Evolutionary conservation across 2,329 filamentous ascomycete species (phyloP).

Genomic region (Cladorrhinum sp.): DNA sequence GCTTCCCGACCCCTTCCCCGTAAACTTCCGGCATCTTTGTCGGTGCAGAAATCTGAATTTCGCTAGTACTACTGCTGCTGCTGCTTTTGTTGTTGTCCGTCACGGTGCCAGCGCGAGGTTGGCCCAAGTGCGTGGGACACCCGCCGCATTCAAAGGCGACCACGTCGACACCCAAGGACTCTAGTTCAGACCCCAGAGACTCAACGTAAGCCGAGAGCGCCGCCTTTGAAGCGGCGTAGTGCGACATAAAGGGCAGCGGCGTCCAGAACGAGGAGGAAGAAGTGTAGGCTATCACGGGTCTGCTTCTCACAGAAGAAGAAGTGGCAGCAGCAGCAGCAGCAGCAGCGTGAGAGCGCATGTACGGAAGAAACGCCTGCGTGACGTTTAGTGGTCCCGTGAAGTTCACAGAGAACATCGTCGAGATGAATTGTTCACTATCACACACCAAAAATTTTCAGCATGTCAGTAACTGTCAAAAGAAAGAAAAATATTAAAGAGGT

Average conservation of each 20-base stretch:
- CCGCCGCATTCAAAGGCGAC: conserved; percentile 35
- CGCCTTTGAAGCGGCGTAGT: conserved; percentile 33
- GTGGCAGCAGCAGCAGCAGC: conserved; percentile 18
- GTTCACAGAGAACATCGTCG: conserved; percentile 12
- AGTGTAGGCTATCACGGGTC: conserved; percentile 28
- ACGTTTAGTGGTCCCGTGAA: conserved; percentile 17
- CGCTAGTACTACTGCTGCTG: neutral
- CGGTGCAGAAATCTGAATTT: conserved; percentile 17
- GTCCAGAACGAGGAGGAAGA: conserved; percentile 30
- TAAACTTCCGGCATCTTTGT: conserved; percentile 23
- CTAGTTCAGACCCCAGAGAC: conserved; percentile 31
- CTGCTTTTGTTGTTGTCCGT: neutral
- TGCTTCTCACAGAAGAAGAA: too few relatives aligned
- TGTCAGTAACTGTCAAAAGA: neutral
- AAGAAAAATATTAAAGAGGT: neutral
- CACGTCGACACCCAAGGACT: conserved; percentile 29
- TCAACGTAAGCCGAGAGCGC: conserved; percentile 31
- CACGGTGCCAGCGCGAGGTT: conserved; percentile 25
- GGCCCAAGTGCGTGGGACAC: conserved; percentile 30
- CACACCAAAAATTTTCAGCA: neutral
- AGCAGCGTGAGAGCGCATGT: conserved; percentile 7
- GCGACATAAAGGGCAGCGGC: conserved; percentile 31
- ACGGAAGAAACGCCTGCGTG: conserved; percentile 16
- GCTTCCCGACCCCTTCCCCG: conserved; percentile 20
- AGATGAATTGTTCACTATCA: conserved; percentile 10